Conservation (phyloP, 139 green algal genomes). For the Auxenochlorella pyrenoidosa region DNA sequence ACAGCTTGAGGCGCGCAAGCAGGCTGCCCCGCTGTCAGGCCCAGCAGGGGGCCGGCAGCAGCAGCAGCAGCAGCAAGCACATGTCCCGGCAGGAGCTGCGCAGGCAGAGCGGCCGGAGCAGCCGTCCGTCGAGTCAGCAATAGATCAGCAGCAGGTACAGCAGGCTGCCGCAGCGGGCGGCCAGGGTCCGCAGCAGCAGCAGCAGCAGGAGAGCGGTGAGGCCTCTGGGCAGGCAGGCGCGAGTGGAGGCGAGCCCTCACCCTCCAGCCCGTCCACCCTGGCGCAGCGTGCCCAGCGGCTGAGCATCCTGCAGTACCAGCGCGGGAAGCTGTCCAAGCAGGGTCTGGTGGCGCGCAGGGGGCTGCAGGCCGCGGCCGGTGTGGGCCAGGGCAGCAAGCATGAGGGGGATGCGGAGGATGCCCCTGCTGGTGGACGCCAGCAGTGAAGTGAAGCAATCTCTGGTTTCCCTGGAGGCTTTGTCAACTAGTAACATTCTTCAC, state of each 20-base stretch:
- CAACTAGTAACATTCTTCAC: too few species aligned
- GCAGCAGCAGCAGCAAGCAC: too few species aligned
- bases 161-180: not conserved
- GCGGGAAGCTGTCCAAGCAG: conserved; percentile 2
- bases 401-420: too few species aligned
- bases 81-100: not conserved
- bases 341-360: not conserved
- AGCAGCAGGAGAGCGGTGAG: not conserved
- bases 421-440: too few species aligned
- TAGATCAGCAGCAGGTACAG: not conserved
- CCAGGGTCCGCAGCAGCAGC: not conserved
- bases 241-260: not conserved
- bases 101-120: not conserved
- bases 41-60: too few species aligned
- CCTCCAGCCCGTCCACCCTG: not conserved
- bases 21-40: too few species aligned
- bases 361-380: not conserved
- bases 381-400: not conserved
- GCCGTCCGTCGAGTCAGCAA: not conserved
- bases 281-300: conserved; percentile 31
- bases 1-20: not conserved
- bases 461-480: too few species aligned
- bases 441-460: too few species aligned
- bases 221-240: not conserved
- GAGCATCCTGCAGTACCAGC: conserved; percentile 7